Conservation (phyloP, 2,329 filamentous ascomycete genomes). For the Colletotrichum acutatum region DNA sequence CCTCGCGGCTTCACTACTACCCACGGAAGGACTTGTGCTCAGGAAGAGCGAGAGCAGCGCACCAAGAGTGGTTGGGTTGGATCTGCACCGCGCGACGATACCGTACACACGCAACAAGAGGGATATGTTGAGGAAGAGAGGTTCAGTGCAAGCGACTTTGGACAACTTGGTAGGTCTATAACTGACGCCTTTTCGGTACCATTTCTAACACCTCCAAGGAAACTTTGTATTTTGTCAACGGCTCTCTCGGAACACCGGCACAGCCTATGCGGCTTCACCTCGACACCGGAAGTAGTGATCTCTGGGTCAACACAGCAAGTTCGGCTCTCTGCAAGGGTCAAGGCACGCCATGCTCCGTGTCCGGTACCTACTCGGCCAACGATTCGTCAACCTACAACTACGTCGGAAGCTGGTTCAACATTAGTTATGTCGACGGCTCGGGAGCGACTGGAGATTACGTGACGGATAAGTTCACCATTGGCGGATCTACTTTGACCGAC, state of each 20-base stretch:
- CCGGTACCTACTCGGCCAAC: conserved; percentile 77
- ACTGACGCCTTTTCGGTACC: background rate
- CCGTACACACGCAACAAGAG: conserved; percentile 32
- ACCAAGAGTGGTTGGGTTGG: conserved; percentile 58
- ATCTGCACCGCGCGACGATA: conserved; percentile 51
- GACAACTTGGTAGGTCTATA: conserved; percentile 65
- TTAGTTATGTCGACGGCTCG: conserved; percentile 86
- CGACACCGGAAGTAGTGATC: conserved; percentile 76
- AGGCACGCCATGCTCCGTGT: conserved; percentile 63
- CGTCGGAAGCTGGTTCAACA: conserved; percentile 83
- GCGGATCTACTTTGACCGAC: conserved; percentile 59
- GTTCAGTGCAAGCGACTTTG: conserved; percentile 55
- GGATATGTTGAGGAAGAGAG: conserved; percentile 50
- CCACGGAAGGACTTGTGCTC: conserved; percentile 43
- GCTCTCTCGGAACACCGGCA: conserved; percentile 69
- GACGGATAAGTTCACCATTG: conserved; percentile 75
- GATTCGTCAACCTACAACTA: conserved; percentile 81
- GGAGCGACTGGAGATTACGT: conserved; percentile 83
- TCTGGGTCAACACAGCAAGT: conserved; percentile 75
- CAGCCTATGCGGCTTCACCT: conserved; percentile 69
- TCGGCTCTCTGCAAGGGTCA: conserved; percentile 68
- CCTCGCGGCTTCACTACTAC: conserved; percentile 43
- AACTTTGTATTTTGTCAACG: conserved; percentile 74
- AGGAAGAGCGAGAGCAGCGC: conserved; percentile 43
- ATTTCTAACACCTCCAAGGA: conserved; percentile 50